Base-by-base conservation (phyloP, 805 yeast species). In the Cyberlindnera mycetangii region DNA sequence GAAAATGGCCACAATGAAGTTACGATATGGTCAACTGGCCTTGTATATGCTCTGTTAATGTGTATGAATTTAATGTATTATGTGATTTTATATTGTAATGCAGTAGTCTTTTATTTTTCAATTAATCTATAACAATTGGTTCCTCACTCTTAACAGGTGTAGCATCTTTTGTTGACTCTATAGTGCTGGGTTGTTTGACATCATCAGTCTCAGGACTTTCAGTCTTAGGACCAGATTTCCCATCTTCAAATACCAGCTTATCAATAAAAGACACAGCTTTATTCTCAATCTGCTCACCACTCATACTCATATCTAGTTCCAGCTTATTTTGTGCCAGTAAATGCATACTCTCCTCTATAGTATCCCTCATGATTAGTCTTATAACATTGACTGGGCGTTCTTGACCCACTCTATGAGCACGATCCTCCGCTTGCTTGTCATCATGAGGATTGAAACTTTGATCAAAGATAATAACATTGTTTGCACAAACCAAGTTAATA, bases 351-450 rank as follows among this genome's bases (percentile, higher is more conserved):
- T 92, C 97, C 56, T 93, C 99, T 32, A 93, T 85, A 1, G 96
- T 81, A 45, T 79, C 74, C 51, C 74, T 75, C 9, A 85, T 76
- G 41, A 93, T 81, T 49, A 93, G 67, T 45, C 95, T 79, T 32
- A 78, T 75, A 15, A 95, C 96, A 42, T 72, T 69, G 17, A 93
- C 99, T 39, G 85, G 88, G 43, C 83, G 79, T 7, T 83, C 79
- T 67, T 92, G 98, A 1, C 99, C 99, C 20, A 93, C 97, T 65
- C 99, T 78, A 64, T 93, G 99, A 0, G 98, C 96, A 61, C 99
- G 79, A 65, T 93, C 99, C 62, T 95, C 98, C 2, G 99, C 99
- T 68, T 93, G 99, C 60, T 85, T 85, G 61, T 93, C 99, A 63
- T 93, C 99, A 64, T 93, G 99, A 0, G 99, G 99, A 60, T 93